A percentile compares a stretch with the other conserved stretches of the same genome.
Conservation (phyloP, 148 eudicot genomes). For the Persicaria tinctoria region DNA sequence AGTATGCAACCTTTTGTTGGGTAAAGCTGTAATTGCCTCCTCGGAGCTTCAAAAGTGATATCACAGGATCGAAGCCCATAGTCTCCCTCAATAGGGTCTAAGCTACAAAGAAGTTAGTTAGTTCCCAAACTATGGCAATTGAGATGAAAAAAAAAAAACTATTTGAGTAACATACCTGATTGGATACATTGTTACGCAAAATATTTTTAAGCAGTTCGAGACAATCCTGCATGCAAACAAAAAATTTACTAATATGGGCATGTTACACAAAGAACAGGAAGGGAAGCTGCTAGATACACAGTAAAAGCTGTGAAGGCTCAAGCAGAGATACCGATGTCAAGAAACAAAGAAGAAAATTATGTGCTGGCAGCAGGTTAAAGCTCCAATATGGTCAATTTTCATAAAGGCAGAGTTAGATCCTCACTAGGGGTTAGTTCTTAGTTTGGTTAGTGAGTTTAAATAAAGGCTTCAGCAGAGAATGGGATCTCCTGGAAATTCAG, state of each 20-base stretch:
- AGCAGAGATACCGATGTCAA: background rate
- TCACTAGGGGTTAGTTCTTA: too few relatives aligned
- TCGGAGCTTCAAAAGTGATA: slow-evolving; percentile 75
- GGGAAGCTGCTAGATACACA: background rate
- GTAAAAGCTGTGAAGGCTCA: background rate
- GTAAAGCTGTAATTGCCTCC: slow-evolving; percentile 78
- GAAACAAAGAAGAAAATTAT: background rate
- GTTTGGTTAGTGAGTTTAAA: background rate
- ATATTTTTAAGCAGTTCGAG: slow-evolving; percentile 88
- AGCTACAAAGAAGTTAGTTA: slow-evolving; percentile 15
- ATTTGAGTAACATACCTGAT: slow-evolving; percentile 45
- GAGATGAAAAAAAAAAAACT: background rate
- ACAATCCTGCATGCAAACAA: slow-evolving; percentile 67
- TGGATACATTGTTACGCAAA: slow-evolving; percentile 65
- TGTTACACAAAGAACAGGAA: background rate
- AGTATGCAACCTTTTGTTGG: slow-evolving; percentile 82
- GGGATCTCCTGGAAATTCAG: background rate
- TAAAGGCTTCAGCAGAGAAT: background rate
- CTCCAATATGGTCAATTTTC: background rate
- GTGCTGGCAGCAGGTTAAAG: background rate
- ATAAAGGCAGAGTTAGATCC: background rate
- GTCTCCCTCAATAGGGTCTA: slow-evolving; percentile 94
- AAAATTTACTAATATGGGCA: background rate
- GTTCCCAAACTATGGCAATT: background rate
- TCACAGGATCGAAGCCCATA: slow-evolving; percentile 76